Conservation (phyloP, 169 alveolate genomes). For the Besnoitia besnoiti region DNA sequence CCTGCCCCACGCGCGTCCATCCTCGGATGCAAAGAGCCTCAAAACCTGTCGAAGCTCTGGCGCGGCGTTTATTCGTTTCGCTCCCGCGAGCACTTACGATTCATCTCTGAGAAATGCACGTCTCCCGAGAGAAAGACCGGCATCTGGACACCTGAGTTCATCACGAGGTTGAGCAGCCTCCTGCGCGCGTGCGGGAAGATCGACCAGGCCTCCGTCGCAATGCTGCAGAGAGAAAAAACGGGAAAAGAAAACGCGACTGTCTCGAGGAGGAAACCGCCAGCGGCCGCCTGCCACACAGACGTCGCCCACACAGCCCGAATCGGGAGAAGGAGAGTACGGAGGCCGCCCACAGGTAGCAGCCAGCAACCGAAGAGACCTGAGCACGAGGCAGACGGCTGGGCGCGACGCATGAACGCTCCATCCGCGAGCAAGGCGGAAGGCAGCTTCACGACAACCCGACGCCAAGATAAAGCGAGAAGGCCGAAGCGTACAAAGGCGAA, state of each 20-base stretch:
- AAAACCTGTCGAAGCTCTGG: background rate
- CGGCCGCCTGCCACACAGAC: no score
- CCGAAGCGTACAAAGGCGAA: background rate
- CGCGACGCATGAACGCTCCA: no score
- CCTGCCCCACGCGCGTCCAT: no score
- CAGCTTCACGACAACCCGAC: background rate
- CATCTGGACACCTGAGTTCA: slow-evolving; percentile 56
- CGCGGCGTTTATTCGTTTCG: background rate
- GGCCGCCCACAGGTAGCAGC: no score
- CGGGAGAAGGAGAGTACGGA: no score
- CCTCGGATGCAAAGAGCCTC: background rate
- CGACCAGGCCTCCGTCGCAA: slow-evolving; percentile 66
- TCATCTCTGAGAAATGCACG: slow-evolving; percentile 62
- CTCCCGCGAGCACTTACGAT: background rate
- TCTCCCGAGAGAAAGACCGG: slow-evolving; percentile 65
- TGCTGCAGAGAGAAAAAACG: slow-evolving; percentile 9
- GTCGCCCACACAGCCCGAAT: no score
- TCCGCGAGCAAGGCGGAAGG: background rate
- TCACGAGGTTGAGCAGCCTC: slow-evolving; percentile 49
- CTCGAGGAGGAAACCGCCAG: no score
- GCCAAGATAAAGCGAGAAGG: background rate
- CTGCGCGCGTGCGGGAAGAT: slow-evolving; percentile 60
- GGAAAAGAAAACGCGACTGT: no score
- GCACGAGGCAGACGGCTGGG: no score
- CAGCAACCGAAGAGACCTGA: no score